Evolutionary conservation across 2,329 filamentous ascomycete species (phyloP).

Genomic region (Blastomyces percursus): DNA sequence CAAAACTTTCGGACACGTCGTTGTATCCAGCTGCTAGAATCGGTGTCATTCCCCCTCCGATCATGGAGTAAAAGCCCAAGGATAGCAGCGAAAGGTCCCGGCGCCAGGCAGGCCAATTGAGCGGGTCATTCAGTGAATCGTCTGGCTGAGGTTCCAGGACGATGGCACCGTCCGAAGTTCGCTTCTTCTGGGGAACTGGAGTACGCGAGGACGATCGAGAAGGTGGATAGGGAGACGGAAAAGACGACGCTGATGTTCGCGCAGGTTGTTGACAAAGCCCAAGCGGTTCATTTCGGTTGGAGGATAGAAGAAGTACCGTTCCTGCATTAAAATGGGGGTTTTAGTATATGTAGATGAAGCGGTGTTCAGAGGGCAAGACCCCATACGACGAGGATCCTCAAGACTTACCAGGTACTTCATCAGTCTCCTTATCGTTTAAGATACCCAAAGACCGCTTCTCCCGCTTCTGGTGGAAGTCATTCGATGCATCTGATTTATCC

Average conservation of each 20-base stretch:
- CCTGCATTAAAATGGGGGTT: constrained; percentile 30
- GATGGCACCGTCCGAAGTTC: constrained; percentile 67
- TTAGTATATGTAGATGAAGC: not conserved
- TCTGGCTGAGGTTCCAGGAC: constrained; percentile 88
- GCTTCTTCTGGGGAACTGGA: constrained; percentile 48
- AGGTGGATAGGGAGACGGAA: constrained; percentile 36
- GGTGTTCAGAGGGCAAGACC: not conserved
- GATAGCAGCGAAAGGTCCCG: constrained; percentile 70
- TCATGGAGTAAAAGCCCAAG: constrained; percentile 82
- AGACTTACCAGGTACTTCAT: constrained; percentile 69
- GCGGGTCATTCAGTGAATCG: constrained; percentile 76
- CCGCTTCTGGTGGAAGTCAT: constrained; percentile 9
- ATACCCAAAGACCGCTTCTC: constrained; percentile 60
- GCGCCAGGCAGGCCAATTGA: constrained; percentile 81
- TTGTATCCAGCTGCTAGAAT: constrained; percentile 83
- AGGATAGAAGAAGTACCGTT: constrained; percentile 50
- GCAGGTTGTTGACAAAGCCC: constrained; percentile 53
- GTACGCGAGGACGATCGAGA: constrained; percentile 31
- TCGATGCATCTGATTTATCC: not conserved
- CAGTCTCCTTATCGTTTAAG: constrained; percentile 65
- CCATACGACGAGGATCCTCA: not conserved
- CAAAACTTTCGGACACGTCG: constrained; percentile 57
- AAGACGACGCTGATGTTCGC: constrained; percentile 45
- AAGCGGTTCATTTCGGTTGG: constrained; percentile 51
- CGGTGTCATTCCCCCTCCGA: constrained; percentile 87